Base-by-base conservation (phyloP, 306 rosid species). In the Biancaea sappan region DNA sequence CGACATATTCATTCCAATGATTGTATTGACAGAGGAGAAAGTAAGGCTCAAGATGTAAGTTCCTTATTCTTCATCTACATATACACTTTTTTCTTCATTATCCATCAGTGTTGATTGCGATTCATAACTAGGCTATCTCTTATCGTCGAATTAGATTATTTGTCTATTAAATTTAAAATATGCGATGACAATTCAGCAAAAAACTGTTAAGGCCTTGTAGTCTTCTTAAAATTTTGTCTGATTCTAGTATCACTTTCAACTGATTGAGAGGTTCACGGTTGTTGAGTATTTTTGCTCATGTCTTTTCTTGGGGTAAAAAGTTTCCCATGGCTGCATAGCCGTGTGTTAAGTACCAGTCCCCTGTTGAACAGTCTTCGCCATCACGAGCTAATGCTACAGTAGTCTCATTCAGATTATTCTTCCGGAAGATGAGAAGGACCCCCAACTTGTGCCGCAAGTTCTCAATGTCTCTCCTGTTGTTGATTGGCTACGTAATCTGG, bases 1-100 rank as follows among this genome's bases (percentile, higher is more conserved):
- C 87, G 97, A 26, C 78, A 87, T 77, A 71, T 85, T 29, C 97
- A 93, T 54, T 87, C 90, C 74, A 93, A 93, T 50, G 71, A 77
- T 14, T 93, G 98, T 81, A 89, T 93, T 21, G 95, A 91, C 77
- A 76, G 73, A 69, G 77, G 46, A 18, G 89, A 82, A 38, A 69
- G 60, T 70, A 64, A 34, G 64, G 80, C 75, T 76, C 82, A 70
- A 63, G 79, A 80, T 32, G 98, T 89, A 71, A 80, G 85, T 75
- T 51, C 26, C 41, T 7, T 66, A 56, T 54, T 31, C n/a, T 24
- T 8, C 34, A 1, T 10, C 21, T 13, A 26, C 19, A 15, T 29
- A 56, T 56, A 13, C 6, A 19, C 37, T 56, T 29, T 22, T 43
- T 51, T 31, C 35, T 60, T 15, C 65, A 28, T 31, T 28, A 24